Base-by-base conservation (phyloP, 2,329 filamentous ascomycete genomes). In the Neonectria neomacrospora region DNA sequence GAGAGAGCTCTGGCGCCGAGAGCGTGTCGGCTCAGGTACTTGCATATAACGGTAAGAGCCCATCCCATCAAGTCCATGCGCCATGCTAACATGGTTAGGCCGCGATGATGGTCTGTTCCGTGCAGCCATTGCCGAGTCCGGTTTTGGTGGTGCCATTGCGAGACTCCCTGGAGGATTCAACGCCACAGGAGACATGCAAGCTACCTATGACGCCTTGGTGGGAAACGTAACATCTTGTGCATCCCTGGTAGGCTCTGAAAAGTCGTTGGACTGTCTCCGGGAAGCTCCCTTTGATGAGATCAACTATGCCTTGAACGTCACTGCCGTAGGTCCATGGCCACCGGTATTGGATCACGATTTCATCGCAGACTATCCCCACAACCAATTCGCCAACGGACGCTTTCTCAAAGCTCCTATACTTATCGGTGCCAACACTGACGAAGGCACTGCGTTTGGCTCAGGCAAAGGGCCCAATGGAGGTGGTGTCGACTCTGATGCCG, bases 71-170 rank as follows among this genome's bases (percentile, higher is more conserved):
- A 37, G 22, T 16, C 10, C n/a, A 10, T 16, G 2, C 3, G 1
- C 3, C 20, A 5, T 26, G 5, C 56, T 71, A 5, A 72, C 20
- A 2, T 5, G 3, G 2, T 1, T 3, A 73, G 76, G 76, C 1
- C 77, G 83, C 20, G 78, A 86, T 52, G 83, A 87, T 58, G 76
- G 77, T 0, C 79, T 88, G 0, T 88, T 88, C 70, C 77, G 81
- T 4, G 81, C 71, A 6, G 85, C 78, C 1, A 85, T 86, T 18
- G 79, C 79, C 39, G 72, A 88, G 65, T 86, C 82, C 14, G 83
- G 83, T 8, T 80, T 79, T 30, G 76, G 77, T 2, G 74, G 72
- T 6, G 69, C 74, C 23, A 71, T 80, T 10, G 57, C 63, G 3
- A 66, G 76, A 52, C 72, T 68, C 37, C 61, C 66, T 8, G 73